Percentiles rank a stretch among this genome's conserved stretches.
Evolutionary conservation across 2,329 filamentous ascomycete species (phyloP).

Genomic region (Ascochyta pisi): DNA sequence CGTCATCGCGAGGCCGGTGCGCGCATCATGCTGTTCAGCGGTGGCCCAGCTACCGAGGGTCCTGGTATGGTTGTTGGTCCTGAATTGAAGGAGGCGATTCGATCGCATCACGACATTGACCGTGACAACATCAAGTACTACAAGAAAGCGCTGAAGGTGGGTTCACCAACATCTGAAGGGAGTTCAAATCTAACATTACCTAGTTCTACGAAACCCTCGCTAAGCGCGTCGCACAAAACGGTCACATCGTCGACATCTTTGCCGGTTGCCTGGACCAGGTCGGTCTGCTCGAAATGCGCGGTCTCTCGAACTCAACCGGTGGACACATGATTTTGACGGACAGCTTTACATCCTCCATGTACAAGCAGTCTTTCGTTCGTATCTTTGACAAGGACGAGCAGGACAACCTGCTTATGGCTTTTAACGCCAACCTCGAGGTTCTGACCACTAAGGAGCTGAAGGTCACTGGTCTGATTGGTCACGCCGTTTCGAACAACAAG

Average conservation of each 20-base stretch:
- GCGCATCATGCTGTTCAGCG: conserved; percentile 96
- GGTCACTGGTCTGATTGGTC: conserved; percentile 95
- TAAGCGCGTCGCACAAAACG: conserved; percentile 93
- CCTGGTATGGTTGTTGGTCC: conserved; percentile 96
- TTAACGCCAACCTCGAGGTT: conserved; percentile 95
- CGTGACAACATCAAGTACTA: conserved; percentile 99
- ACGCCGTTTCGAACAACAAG: conserved; percentile 96
- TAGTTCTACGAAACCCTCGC: conserved; percentile 96
- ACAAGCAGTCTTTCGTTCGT: conserved; percentile 96
- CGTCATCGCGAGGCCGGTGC: conserved; percentile 96
- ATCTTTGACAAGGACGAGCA: conserved; percentile 97
- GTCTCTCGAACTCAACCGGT: conserved; percentile 91
- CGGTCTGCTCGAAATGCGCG: conserved; percentile 97
- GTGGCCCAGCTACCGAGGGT: conserved; percentile 92
- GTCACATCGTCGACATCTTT: conserved; percentile 97
- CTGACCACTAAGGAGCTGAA: conserved; percentile 98
- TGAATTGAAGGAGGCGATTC: conserved; percentile 93
- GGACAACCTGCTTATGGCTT: conserved; percentile 96
- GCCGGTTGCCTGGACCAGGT: conserved; percentile 97
- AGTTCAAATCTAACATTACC: not conserved
- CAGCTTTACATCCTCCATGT: conserved; percentile 98
- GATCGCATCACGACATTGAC: conserved; percentile 98
- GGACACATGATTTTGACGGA: conserved; percentile 98
- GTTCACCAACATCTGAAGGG: conserved; percentile 17
- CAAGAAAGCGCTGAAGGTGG: conserved; percentile 95